Evolutionary conservation across 768 basidiomycete genomes (phyloP), one percentile per base, ranked within the genome.

Genomic region (Hebeloma cylindrosporum): DNA sequence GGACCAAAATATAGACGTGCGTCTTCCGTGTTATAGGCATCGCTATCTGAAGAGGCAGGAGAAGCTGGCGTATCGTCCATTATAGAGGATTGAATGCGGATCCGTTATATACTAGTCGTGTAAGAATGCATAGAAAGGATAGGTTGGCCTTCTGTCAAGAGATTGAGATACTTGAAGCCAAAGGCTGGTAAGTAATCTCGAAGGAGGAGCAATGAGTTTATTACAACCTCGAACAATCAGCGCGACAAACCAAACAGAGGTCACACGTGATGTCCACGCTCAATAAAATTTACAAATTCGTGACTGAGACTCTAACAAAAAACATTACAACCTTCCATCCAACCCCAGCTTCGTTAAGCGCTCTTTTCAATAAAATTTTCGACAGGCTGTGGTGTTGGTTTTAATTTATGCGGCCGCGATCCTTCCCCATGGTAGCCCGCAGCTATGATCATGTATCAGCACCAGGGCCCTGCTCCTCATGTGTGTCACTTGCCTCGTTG

Each of bases 1-100:
- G 77, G 73, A 7, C 75, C 78, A 60, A 78, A 76, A 57, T 75
- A 72, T 20, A 76, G 61, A 53, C 68, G 68, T 10, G 75, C 70
- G 18, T 68, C 58, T 34, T 71, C 65, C 9, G 70, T 68, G 48
- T 75, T 68, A 56, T 61, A 72, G 20, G 58, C 63, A 55, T 78
- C 73, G 44, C 56, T 64, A 56, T 72, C 70, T n/a, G 67, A 68
- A 20, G 61, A 47, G 28, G 64, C 55, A 23, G 65, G 59, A 36
- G 60, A 47, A 6, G 58, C 42, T 39, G 69, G 60, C 13, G 51
- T 33, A 43, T 46, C 41, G 44, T 61, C 55, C 52, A 57, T 51
- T 42, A 34, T 45, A 40, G 41, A 43, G 42, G 43, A 54, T 35
- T 41, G 21, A 40, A 27, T 17, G 13, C 30, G 13, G n/a, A 39